These are phyloP conservation scores for Tetradesmus lagerheimii DNA, from an alignment of 139 green algal genomes.

Conservation along the genomic window DNA sequence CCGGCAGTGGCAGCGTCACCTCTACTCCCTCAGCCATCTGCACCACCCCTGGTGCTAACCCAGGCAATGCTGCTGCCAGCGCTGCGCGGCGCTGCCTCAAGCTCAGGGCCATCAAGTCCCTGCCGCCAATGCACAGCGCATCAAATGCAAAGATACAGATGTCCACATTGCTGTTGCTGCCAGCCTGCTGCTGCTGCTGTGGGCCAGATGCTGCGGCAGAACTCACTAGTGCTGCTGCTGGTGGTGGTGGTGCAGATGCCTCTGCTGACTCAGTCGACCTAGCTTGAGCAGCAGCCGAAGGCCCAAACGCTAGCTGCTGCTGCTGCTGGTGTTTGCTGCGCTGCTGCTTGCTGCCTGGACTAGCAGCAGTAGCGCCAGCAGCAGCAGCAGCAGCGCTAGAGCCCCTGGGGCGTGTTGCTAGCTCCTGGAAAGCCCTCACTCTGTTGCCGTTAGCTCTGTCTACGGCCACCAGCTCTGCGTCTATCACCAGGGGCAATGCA, in stretches of 20 bases:
- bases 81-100: conserved; percentile 66
- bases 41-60: conserved; percentile 50
- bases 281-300: neutral
- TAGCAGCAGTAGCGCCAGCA: neutral
- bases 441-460: conserved; percentile 33
- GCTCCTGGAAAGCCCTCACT: conserved; percentile 86
- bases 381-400: conserved; percentile 33
- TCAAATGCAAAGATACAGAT: conserved; percentile 95
- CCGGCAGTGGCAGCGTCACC: neutral
- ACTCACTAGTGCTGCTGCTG: neutral
- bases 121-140: conserved; percentile 77
- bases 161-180: conserved; percentile 54
- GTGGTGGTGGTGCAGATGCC: neutral
- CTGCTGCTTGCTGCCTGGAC: neutral
- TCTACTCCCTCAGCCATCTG: conserved; percentile 58
- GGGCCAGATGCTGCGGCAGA: neutral
- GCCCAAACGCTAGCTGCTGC: neutral
- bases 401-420: conserved; percentile 77
- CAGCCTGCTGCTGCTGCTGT: conserved; percentile 1
- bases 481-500: conserved; percentile 68
- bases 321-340: neutral
- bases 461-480: conserved; percentile 89
- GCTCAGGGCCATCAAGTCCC: conserved; percentile 64
- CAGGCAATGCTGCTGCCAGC: conserved; percentile 46
- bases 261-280: neutral